Base-by-base conservation (phyloP, 2,329 filamentous ascomycete species). In the Hymenoscyphus salicellus region DNA sequence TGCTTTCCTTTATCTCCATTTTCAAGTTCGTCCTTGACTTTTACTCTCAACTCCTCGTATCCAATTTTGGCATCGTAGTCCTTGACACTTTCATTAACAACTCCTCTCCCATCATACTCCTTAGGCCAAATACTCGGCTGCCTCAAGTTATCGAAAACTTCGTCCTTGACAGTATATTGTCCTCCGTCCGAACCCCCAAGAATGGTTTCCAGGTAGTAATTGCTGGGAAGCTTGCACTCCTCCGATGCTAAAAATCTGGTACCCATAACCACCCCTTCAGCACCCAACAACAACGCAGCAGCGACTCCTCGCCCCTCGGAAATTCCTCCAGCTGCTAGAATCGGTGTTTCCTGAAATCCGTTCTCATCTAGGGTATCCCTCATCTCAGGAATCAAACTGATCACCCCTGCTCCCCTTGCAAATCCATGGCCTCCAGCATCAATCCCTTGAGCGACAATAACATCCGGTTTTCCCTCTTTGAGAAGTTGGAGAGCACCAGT, bases 61-160 rank as follows among this genome's bases (percentile, higher is more conserved):
- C 69, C 62, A 69, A 79, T 71, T 23, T 79, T 78, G 28, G 71
- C 70, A 26, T 76, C 66, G 30, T 75, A 69, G 67, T 84, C 81
- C 60, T 73, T 66, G 63, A 76, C 85, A 63, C 81, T 87, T 68
- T 77, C 73, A 70, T 89, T 89, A 6, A 84, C 73, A 2, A 89
- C 77, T 0, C 82, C 84, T n/a, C 87, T 77, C 0, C 80, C 86
- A 73, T 85, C 82, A 71, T 87, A 88, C 16, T 75, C 75, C 41
- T 76, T 74, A 0, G 86, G 84, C 87, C 87, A 89, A 1, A 79
- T 81, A 20, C 77, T 79, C 0, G 84, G 89, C 0, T 84, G 85
- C 4, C 86, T 73, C 5, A 84, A 71, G 4, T 70, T 72, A 73
- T 86, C 83, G 71, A 84, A 86, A 0, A 85, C 72, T 46, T 78